Conservation (phyloP, 2,329 filamentous ascomycete species). For the Whalleya microplaca region DNA sequence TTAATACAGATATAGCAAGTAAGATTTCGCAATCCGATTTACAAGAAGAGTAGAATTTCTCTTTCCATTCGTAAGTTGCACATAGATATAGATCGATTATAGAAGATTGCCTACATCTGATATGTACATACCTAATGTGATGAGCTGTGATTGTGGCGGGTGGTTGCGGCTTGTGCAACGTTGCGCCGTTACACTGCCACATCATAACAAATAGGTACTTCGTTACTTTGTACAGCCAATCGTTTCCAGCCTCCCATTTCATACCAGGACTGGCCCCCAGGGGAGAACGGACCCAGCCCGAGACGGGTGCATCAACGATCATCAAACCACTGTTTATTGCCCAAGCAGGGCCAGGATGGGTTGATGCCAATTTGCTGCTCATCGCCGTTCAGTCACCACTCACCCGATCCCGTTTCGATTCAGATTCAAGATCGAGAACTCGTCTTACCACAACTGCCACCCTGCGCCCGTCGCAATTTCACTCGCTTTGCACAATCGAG, state of each 20-base stretch:
- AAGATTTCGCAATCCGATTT: no score
- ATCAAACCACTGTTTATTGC: not conserved
- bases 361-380: not conserved
- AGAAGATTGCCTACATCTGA: not conserved
- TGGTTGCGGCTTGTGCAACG: not conserved
- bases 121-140: not conserved
- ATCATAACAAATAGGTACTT: not conserved
- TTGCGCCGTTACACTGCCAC: not conserved
- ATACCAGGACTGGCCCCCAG: not conserved
- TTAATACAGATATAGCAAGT: no score
- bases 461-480: constrained; percentile 36
- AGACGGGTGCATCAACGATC: not conserved
- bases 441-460: constrained; percentile 21
- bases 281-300: not conserved
- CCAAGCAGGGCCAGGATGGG: not conserved
- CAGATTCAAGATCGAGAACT: constrained; percentile 19
- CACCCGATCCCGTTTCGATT: constrained; percentile 3
- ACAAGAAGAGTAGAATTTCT: no score
- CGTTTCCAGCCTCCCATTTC: not conserved
- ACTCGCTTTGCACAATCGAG: constrained; percentile 19
- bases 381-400: no score
- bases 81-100: no score
- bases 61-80: not conserved
- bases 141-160: not conserved
- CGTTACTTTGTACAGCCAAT: not conserved